Evolutionary conservation across 176 grass and related monocot species (phyloP), one percentile per base, ranked within the genome.

Genomic region (Aegilops longissima): DNA sequence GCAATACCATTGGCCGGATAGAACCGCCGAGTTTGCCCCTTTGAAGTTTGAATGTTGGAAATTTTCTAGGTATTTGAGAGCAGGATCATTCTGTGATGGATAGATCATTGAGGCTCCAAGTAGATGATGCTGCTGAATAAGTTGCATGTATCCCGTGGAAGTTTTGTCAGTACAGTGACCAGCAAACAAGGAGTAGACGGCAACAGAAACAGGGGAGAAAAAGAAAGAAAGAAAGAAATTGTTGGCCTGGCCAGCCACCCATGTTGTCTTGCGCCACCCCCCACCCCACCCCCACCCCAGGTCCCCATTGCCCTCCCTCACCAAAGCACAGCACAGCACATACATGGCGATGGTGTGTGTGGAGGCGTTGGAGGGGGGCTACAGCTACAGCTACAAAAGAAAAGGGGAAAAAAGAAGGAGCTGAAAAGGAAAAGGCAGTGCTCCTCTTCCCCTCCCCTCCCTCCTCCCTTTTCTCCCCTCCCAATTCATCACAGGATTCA

Each of bases 401-500:
- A 86, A 68, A 68, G 23, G 36, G 77, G 70, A 47, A 73, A 86
- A 42, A 79, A 58, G 58, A 80, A 69, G 81, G 73, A 31, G 47
- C 82, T 61, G 10, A 89, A 80, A 80, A 85, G 49, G 70, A 87
- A 88, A 84, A 91, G 76, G 80, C 67, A 84, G 84, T 35, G 54
- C 66, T 40, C 74, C 52, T 85, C 47, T 44, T 10, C 40, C 3
- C 9, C 40, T 40, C 39, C 40, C 86, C 36, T 11, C 42, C 40
- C 38, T 8, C 39, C 39, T 2, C 66, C 86, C 45, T 88, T 74
- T 86, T 81, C 68, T 39, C 72, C 62, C 70, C 65, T 79, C 77
- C 77, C 83, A 84, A 86, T 84, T 87, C 84, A 76, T 11, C 23
- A 75, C 56, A 90, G 51, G 80, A 88, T 93, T 95, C 85, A 81